These are phyloP conservation scores for Spathaspora sp. DNA, from an alignment of 1,139 yeast species.

Conservation along the genomic window DNA sequence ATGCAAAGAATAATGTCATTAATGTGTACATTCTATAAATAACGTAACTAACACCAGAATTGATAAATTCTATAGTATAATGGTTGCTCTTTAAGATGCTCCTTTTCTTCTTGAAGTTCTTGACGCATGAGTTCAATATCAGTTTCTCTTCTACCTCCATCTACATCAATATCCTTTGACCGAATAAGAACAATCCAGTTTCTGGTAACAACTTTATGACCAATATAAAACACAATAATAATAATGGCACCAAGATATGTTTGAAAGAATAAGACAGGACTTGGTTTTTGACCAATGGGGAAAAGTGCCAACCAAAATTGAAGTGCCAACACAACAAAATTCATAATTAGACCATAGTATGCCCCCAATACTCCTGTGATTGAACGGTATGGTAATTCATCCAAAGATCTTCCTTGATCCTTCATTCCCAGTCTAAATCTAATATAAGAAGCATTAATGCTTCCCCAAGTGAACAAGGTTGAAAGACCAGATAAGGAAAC, in stretches of 20 bases:
- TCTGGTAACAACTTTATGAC: conserved; percentile 36
- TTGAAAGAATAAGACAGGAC: conserved; percentile 30
- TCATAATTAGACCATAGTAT: conserved; percentile 32
- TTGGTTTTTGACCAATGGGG: conserved; percentile 34
- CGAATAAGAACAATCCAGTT: conserved; percentile 28
- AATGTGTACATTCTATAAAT: conserved; percentile 1
- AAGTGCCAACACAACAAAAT: conserved; percentile 33
- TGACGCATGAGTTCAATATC: conserved; percentile 39
- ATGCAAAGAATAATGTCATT: neutral
- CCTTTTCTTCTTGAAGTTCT: conserved; percentile 37
- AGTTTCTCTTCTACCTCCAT: conserved; percentile 38
- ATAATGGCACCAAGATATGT: conserved; percentile 37
- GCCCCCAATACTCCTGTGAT: conserved; percentile 41
- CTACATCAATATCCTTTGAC: conserved; percentile 35
- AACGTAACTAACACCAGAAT: conserved; percentile 30
- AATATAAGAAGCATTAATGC: conserved; percentile 37
- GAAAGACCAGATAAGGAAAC: conserved; percentile 43
- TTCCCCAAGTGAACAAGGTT: conserved; percentile 45
- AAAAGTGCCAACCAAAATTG: conserved; percentile 45
- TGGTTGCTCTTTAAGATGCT: conserved; percentile 28
- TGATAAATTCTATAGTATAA: conserved; percentile 28
- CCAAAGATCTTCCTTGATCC: conserved; percentile 27
- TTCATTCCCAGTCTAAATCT: conserved; percentile 39
- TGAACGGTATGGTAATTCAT: conserved; percentile 39
- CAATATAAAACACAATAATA: conserved; percentile 29